Conservation (phyloP, 2,329 filamentous ascomycete species). For the Penicillium sp. region DNA sequence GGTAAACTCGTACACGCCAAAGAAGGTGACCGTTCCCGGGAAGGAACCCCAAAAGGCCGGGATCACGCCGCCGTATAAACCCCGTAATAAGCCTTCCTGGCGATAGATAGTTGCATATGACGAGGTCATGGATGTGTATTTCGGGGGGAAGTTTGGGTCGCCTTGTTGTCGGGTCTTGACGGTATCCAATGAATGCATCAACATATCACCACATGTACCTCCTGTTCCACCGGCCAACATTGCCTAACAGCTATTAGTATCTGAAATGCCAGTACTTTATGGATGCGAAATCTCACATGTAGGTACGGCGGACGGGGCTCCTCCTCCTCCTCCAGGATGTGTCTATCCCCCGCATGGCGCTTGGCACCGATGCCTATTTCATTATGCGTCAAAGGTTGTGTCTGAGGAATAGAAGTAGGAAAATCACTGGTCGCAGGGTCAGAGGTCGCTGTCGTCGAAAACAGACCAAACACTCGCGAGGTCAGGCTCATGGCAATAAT, state of each 20-base stretch:
- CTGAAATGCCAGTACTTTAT: background rate
- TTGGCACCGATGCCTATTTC: slow-evolving; percentile 11
- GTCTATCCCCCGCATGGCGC: slow-evolving; percentile 36
- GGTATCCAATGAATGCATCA: slow-evolving; percentile 98
- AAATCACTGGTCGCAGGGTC: slow-evolving; percentile 27
- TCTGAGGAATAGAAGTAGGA: slow-evolving; percentile 25
- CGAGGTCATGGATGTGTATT: slow-evolving; percentile 84
- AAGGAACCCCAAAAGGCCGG: slow-evolving; percentile 92
- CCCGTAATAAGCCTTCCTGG: slow-evolving; percentile 83
- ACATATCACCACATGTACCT: slow-evolving; percentile 89
- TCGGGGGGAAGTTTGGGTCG: slow-evolving; percentile 87
- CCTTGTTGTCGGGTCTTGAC: slow-evolving; percentile 98
- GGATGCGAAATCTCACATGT: slow-evolving; percentile 53
- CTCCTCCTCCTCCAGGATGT: slow-evolving; percentile 49
- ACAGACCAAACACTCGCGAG: slow-evolving; percentile 55
- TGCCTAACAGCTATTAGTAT: slow-evolving; percentile 55
- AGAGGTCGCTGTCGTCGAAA: slow-evolving; percentile 45
- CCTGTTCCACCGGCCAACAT: slow-evolving; percentile 95
- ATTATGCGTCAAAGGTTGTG: slow-evolving; percentile 11
- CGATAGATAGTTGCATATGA: slow-evolving; percentile 92
- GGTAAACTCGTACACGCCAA: slow-evolving; percentile 93
- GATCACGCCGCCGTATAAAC: slow-evolving; percentile 89
- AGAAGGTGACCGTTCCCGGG: slow-evolving; percentile 90
- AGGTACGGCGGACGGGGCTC: slow-evolving; percentile 63
- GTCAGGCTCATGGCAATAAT: slow-evolving; percentile 58